Base-by-base conservation (phyloP, 2,329 filamentous ascomycete genomes). In the Colletotrichum sp. region DNA sequence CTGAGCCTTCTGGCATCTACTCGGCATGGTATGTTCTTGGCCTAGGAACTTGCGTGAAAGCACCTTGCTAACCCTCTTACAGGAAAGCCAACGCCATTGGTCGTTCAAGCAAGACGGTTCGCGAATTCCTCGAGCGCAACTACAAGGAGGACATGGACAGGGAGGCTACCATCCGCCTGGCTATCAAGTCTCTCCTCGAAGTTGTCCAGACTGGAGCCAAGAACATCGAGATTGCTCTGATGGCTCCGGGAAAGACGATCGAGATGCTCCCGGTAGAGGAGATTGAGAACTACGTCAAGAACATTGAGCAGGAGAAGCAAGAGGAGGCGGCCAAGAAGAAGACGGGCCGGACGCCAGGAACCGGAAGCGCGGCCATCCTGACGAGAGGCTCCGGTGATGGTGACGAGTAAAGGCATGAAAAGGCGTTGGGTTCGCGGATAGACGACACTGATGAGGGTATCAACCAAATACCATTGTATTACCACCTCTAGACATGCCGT, bases 11-110 rank as follows among this genome's bases (percentile, higher is more conserved):
- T 78, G 97, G 98, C 76, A 99, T 99, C 86, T 99, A 99, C 90
- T 98, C 96, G 74, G 97, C 97, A 85, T 99, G 97, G 97, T 99
- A 48, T 28, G 55, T 34, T 26, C 34, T 64, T 8, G 6, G 15
- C 5, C 18, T 22, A n/a, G 15, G 18, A 12, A 5, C 18, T 5
- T 34, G 16, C 30, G 34, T 34, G 16, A 24, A n/a, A 30, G 24
- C 18, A 22, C 13, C 22, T n/a, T 52, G 68, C 71, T 70, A 39
- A 68, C 62, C 24, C 16, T 28, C 68, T 10, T 57, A 78, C 80
- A 99, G 97, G 97, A 99, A 99, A 91, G 98, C 97, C 82, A 99
- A 99, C 84, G 97, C 97, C 74, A 99, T 99, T 83, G 97, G 97
- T 75, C 94, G 97, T 83, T 99, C 96, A 69, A 98, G 95, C 92